Evolutionary conservation across 2,329 filamentous ascomycete genomes (phyloP).

Genomic region (Alternaria sp.): DNA sequence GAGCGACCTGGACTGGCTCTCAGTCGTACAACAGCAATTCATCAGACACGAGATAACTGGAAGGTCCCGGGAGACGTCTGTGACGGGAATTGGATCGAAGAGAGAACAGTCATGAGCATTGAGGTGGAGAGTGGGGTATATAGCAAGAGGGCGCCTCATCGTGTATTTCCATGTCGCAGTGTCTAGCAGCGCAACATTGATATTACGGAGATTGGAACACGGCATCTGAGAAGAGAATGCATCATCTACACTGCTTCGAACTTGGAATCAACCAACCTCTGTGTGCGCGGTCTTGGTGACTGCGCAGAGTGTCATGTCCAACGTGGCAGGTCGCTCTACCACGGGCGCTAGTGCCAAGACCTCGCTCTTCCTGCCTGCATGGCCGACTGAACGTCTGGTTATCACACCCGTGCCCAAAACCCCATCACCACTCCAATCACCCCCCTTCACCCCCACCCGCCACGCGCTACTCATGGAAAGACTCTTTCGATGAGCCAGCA

Average conservation of each 20-base stretch:
- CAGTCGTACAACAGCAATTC: neutral
- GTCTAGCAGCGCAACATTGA: neutral
- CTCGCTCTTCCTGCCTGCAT: constrained; percentile 17
- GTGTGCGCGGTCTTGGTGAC: neutral
- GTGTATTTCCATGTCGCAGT: neutral
- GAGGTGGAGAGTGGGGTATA: constrained; percentile 6
- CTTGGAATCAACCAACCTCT: no score
- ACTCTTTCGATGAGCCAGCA: constrained; percentile 60
- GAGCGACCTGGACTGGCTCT: neutral
- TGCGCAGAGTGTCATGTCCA: neutral
- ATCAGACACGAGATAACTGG: neutral
- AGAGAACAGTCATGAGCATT: neutral
- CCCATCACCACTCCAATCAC: constrained; percentile 27
- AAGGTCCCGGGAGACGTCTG: neutral
- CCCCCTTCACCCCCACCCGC: constrained; percentile 35
- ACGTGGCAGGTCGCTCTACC: constrained; percentile 20
- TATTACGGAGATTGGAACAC: rapidly evolving
- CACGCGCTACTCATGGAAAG: constrained; percentile 53
- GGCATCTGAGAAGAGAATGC: neutral
- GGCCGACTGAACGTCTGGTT: constrained; percentile 23
- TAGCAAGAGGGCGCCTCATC: neutral
- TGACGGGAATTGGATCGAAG: neutral
- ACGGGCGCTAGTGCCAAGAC: constrained; percentile 8
- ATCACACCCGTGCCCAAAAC: constrained; percentile 30
- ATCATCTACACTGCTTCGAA: neutral